Evolutionary conservation across 2,329 filamentous ascomycete genomes (phyloP), one percentile per base, ranked within the genome.

Genomic region (Rosellinia necatrix): DNA sequence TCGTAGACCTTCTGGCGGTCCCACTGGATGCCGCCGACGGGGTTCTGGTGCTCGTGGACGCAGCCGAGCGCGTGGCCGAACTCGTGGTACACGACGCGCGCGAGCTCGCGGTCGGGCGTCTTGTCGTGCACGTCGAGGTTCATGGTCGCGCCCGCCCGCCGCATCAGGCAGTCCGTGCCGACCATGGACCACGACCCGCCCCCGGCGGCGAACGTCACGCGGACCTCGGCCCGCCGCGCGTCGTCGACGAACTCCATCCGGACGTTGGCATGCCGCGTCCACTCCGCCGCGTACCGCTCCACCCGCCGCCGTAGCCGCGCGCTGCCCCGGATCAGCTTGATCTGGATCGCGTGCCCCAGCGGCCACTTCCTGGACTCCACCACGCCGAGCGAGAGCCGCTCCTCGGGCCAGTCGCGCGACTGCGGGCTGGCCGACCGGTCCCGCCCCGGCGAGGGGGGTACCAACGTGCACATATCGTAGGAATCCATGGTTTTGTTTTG

Each of bases 1-100:
- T 43, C 40, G 21, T 53, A 46, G 5, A 56, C 46, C 4, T 21
- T 22, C 29, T 8, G 6, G 30, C 40, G 24, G 40, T 56, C 21
- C 53, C 46, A 50, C 7, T 9, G 22, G 32, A 55, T 55, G 6
- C 46, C 44, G 4, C 32, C n/a, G 4, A 43, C 19, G 6, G 46
- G 53, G 12, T 37, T 40, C n/a, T 56, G 53, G 47, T 56, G 53
- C 24, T 56, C 53, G 32, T 56, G 53, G 13, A 50, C 38, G 29
- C 47, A 49, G 17, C 53, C 53, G 2, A 56, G 53, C 15, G 47
- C 53, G 37, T 56, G 53, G 24, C 46, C 53, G 25, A 56, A 56
- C 32, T 56, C 53, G 21, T 51, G 53, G 19, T 49, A 49, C 4
- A 56, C 40, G 3, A 25, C 44, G 3, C 40, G 38, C 15, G 40